Evolutionary conservation across 352 stramenopile genomes (phyloP).

Genomic region (Phytopythium sindhum): DNA sequence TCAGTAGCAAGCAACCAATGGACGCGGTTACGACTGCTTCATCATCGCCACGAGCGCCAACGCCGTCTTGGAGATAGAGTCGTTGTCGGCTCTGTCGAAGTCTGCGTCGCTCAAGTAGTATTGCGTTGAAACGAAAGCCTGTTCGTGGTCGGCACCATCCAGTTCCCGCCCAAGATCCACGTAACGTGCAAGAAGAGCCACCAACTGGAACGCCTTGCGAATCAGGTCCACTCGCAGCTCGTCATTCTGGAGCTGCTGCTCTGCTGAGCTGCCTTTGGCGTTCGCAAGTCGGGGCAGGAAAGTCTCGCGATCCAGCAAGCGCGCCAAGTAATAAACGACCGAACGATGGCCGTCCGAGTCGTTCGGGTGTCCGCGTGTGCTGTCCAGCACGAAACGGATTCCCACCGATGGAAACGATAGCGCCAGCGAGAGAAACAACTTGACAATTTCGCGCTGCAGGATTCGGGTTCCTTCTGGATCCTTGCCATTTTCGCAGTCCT

Average conservation of each 20-base stretch:
- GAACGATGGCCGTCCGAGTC: slow-evolving; percentile 54
- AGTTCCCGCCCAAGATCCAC: slow-evolving; percentile 61
- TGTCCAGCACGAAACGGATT: slow-evolving; percentile 68
- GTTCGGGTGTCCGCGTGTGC: slow-evolving; percentile 41
- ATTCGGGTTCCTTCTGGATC: slow-evolving; percentile 15
- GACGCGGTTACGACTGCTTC: slow-evolving; percentile 8
- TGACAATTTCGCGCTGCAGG: slow-evolving; percentile 59
- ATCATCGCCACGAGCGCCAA: slow-evolving; percentile 33
- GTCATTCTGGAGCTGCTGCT: slow-evolving; percentile 22
- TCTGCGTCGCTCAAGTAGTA: slow-evolving; percentile 36
- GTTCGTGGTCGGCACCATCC: slow-evolving; percentile 43
- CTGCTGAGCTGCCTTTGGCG: slow-evolving; percentile 15
- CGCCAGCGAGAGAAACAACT: slow-evolving; percentile 50
- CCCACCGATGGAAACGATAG: slow-evolving; percentile 55
- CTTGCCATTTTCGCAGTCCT: slow-evolving; percentile 9
- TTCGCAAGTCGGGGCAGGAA: slow-evolving; percentile 42
- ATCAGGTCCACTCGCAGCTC: slow-evolving; percentile 32
- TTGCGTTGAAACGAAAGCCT: slow-evolving; percentile 56
- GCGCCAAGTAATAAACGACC: slow-evolving; percentile 57
- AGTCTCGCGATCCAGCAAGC: slow-evolving; percentile 60
- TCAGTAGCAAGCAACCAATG: background rate
- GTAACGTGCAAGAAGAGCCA: slow-evolving; percentile 58
- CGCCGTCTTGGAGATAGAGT: slow-evolving; percentile 49
- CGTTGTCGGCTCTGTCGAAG: slow-evolving; percentile 33
- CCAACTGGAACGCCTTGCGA: slow-evolving; percentile 52